Base-by-base conservation (phyloP, 257 asterid genomes). In the Pogostemon cablin region DNA sequence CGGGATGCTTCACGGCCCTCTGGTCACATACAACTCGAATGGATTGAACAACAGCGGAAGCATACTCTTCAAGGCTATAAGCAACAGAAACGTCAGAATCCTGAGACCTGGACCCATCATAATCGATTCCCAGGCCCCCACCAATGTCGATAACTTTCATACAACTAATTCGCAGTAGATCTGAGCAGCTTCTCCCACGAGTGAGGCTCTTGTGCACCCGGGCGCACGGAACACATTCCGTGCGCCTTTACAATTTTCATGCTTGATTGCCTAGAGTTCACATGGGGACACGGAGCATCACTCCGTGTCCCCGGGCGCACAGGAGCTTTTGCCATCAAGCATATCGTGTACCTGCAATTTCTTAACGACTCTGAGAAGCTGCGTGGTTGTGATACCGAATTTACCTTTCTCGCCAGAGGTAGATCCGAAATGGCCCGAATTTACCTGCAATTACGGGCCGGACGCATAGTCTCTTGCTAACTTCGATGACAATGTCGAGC, bases 371-470 rank as follows among this genome's bases (percentile, higher is more conserved):
- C 92, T 87, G 38, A 91, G 83, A 64, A 91, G 84, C 73, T 95
- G 98, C 7, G 87, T 73, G 0, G 97, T 86, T 2, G 92, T 95
- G 41, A 95, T 78, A 17, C 99, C 99, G 56, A 95, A 95, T 42
- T 95, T 95, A 1, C 97, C 97, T 62, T 85, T 95, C 84, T 95
- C 98, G 0, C 98, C 97, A 0, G 98, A 95, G n/a, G 99, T 91
- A 4, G 99, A 88, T 12, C 99, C 99, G 4, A 95, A 95, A 76
- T 95, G 98, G n/a, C 99, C 97, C 0, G 89, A 66, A 62, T n/a
- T n/a, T n/a, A n/a, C n/a, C n/a, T n/a, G n/a, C n/a, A 12, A 95
- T 83, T 2, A 95, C 87, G 40, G 99, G 99, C 9, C 89, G 86
- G 49, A 91, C 87, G 3, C 75, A 82, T 7, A 89, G 81, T 63